These are phyloP conservation scores for Trebouxia gelatinosa DNA, from an alignment of 163 green algal genomes.

Conservation along the genomic window DNA sequence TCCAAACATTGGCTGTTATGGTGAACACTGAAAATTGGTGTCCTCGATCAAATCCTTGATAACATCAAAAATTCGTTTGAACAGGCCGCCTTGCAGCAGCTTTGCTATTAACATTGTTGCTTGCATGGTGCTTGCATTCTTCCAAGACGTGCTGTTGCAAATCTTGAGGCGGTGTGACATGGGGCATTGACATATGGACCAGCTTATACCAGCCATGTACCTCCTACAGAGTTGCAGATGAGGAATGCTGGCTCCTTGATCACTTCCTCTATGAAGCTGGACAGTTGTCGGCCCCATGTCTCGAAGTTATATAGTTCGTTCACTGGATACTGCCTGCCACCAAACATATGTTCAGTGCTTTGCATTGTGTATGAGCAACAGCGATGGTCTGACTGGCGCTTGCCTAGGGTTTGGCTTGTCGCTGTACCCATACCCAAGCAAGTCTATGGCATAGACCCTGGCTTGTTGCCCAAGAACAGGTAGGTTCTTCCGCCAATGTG, in stretches of 20 bases:
- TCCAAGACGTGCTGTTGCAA: no score
- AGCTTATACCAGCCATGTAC: no score
- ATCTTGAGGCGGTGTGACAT: no score
- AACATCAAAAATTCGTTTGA: no score
- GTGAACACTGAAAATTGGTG: not conserved
- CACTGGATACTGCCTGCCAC: conserved; percentile 28
- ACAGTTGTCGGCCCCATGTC: conserved; percentile 69
- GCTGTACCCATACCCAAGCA: conserved; percentile 93
- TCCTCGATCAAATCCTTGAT: not conserved
- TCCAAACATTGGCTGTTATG: not conserved
- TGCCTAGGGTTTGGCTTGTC: conserved; percentile 80
- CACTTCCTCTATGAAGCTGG: conserved; percentile 61
- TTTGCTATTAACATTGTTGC: no score
- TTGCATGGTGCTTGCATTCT: no score
- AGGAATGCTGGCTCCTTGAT: conserved; percentile 68
- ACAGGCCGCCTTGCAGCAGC: no score
- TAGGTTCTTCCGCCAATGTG: conserved; percentile 64
- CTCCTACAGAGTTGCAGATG: conserved; percentile 91
- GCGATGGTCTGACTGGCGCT: not conserved
- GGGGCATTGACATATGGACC: no score
- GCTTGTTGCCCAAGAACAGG: conserved; percentile 38
- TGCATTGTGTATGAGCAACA: not conserved
- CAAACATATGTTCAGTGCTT: not conserved
- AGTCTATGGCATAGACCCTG: conserved; percentile 84
- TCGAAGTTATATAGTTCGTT: conserved; percentile 92